phyloP scores from a whole-genome alignment of 192 early-diverging fungal genomes.

The Linnemannia schmuckeri region DNA sequence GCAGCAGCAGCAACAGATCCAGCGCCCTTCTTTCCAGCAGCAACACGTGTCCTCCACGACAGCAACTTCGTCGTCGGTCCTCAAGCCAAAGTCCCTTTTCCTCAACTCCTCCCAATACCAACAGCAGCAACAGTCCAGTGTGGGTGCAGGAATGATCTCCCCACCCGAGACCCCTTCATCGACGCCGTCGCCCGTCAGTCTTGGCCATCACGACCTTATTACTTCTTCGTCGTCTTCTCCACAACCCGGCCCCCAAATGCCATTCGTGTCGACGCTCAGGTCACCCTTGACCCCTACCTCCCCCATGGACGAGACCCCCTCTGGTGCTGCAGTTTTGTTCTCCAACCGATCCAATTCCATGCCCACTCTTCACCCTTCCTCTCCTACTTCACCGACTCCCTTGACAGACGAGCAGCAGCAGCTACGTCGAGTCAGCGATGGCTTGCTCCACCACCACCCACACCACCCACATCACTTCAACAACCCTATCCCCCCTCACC shows the following conservation, averaged over 20 bases:
- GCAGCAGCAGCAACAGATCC: conserved; percentile 13
- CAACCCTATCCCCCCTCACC: not conserved
- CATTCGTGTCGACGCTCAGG: not conserved
- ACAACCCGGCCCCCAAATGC: not conserved
- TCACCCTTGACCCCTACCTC: conserved; percentile 23
- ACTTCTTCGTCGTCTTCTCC: not conserved
- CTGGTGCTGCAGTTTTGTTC: not conserved
- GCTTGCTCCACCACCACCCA: not conserved
- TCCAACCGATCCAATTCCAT: conserved; percentile 6
- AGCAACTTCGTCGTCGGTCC: not conserved
- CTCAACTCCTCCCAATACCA: not conserved
- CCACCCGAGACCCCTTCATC: conserved; percentile 43
- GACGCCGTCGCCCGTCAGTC: conserved; percentile 22
- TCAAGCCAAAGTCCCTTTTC: not conserved
- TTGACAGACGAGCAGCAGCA: not conserved
- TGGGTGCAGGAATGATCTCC: conserved; percentile 22
- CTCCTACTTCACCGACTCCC: not conserved
- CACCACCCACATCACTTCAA: not conserved
- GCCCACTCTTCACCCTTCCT: not conserved
- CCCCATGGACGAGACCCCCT: not conserved
- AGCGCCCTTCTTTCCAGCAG: not conserved
- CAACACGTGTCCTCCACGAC: not conserved
- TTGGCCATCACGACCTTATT: not conserved
- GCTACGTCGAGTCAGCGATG: not conserved
- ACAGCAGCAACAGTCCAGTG: not conserved